These are phyloP conservation scores for Sonneratia alba DNA, from an alignment of 345 rosid species.

Conservation along the genomic window DNA sequence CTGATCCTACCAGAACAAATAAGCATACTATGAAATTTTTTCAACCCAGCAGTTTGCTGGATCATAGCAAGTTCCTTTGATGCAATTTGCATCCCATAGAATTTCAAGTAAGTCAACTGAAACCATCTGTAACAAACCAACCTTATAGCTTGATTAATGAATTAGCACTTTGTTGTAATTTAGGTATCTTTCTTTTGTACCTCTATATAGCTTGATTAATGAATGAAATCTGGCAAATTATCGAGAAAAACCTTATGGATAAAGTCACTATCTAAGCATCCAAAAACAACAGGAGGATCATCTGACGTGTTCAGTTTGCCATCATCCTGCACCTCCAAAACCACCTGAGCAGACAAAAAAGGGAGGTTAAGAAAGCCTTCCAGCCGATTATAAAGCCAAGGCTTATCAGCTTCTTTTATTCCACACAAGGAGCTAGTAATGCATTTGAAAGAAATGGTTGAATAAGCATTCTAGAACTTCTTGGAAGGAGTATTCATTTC, in stretches of 20 bases:
- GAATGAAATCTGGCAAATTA: too few relatives aligned
- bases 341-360: constrained; percentile 35
- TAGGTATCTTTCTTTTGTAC: too few relatives aligned
- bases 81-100: not conserved
- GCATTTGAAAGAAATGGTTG: too few relatives aligned
- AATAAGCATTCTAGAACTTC: too few relatives aligned
- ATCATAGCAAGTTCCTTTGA: not conserved
- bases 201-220: too few relatives aligned
- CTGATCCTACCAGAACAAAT: not conserved
- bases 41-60: not conserved
- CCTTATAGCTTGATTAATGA: constrained; percentile 15
- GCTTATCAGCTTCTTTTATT: not conserved
- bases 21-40: not conserved
- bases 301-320: constrained; percentile 78
- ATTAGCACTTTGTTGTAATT: too few relatives aligned
- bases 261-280: constrained; percentile 54
- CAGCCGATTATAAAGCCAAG: not conserved
- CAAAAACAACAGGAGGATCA: constrained; percentile 67
- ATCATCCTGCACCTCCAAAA: constrained; percentile 78
- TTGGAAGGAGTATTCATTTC: too few relatives aligned
- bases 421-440: not conserved
- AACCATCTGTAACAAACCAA: constrained; percentile 13
- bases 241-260: constrained; percentile 18
- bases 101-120: not conserved
- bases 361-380: not conserved